A percentile compares a stretch with the other conserved stretches of the same genome.
Conservation (phyloP, 805 yeast genomes). For the Scheffersomyces lignosus region DNA sequence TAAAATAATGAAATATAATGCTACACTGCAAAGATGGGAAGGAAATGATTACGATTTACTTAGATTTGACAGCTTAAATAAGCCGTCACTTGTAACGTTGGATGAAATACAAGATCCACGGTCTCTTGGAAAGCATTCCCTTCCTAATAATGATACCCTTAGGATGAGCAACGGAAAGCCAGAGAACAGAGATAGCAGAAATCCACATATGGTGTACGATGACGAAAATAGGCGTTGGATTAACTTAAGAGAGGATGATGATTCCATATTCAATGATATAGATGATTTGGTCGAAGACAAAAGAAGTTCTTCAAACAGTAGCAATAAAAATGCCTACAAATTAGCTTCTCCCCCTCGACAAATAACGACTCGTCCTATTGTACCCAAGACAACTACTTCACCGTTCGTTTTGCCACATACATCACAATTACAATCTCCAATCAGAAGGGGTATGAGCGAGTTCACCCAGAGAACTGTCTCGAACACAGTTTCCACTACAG, state of each 20-base stretch:
- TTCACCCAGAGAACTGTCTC: conserved; percentile 40
- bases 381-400: neutral
- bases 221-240: conserved; percentile 59
- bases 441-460: conserved; percentile 31
- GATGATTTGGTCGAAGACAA: conserved; percentile 40
- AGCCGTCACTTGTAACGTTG: conserved; percentile 39
- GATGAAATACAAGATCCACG: conserved; percentile 19
- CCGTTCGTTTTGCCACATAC: neutral
- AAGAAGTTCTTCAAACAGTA: neutral
- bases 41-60: conserved; percentile 62
- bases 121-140: too few species aligned
- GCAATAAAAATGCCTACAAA: conserved; percentile 2
- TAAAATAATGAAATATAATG: conserved; percentile 53
- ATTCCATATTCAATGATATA: conserved; percentile 48
- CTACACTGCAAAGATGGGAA: conserved; percentile 55
- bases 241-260: conserved; percentile 40
- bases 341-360: conserved; percentile 5
- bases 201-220: conserved; percentile 58
- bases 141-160: neutral
- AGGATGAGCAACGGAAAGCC: conserved; percentile 2
- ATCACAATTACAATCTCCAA: conserved; percentile 6
- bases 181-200: conserved; percentile 19
- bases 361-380: neutral
- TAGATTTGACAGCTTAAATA: conserved; percentile 45
- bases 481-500: conserved; percentile 18